Conservation (phyloP, 495 filamentous ascomycete species). For the Daldinia caldariorum region DNA sequence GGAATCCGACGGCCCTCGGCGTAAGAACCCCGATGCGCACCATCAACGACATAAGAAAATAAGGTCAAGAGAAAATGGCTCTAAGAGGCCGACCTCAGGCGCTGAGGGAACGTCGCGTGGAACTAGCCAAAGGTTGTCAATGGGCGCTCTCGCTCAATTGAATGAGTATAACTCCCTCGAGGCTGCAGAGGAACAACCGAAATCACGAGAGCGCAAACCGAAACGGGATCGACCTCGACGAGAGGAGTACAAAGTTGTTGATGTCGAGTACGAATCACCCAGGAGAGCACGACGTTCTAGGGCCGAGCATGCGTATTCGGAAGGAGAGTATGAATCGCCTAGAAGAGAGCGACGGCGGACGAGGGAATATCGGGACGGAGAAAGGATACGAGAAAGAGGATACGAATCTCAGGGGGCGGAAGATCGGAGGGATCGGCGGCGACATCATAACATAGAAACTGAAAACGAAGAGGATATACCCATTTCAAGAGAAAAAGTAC, state of each 20-base stretch:
- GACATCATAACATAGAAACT: slow-evolving; percentile 41
- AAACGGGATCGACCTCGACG: slow-evolving; percentile 33
- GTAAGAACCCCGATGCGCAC: slow-evolving; percentile 42
- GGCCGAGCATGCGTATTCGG: background rate
- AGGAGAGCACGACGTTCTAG: slow-evolving; percentile 40
- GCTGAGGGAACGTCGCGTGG: slow-evolving; percentile 29
- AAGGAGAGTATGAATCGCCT: slow-evolving; percentile 38
- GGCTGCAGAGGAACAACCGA: slow-evolving; percentile 34
- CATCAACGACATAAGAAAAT: slow-evolving; percentile 45
- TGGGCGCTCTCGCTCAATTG: slow-evolving; percentile 69
- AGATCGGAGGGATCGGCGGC: slow-evolving; percentile 45
- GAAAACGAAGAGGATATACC: slow-evolving; percentile 38
- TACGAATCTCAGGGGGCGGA: slow-evolving; percentile 46
- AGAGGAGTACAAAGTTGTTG: slow-evolving; percentile 37
- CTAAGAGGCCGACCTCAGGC: slow-evolving; percentile 27
- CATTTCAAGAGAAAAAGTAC: slow-evolving; percentile 44
- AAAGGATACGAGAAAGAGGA: slow-evolving; percentile 45
- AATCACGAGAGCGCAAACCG: slow-evolving; percentile 38
- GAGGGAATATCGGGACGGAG: slow-evolving; percentile 42
- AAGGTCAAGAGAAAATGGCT: slow-evolving; percentile 43
- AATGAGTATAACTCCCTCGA: slow-evolving; percentile 64
- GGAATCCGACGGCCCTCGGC: slow-evolving; percentile 43
- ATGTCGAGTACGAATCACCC: slow-evolving; percentile 39
- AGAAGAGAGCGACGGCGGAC: slow-evolving; percentile 47
- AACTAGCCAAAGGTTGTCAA: slow-evolving; percentile 54